phyloP scores from a whole-genome alignment of 208 protist species.

The Crithidia sp. region DNA sequence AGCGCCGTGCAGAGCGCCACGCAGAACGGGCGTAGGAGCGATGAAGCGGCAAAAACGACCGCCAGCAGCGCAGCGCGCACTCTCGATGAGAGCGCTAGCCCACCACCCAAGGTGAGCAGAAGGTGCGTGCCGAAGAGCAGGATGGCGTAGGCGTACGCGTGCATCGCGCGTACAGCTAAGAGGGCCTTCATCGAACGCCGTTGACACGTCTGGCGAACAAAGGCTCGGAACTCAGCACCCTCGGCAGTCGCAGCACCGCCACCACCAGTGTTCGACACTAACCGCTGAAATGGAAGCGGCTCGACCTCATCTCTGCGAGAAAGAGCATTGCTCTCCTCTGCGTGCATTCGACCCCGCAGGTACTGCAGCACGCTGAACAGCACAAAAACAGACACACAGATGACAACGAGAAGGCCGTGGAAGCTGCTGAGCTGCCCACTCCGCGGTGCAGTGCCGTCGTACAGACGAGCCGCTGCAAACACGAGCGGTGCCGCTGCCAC shows the following conservation, averaged over 20 bases:
- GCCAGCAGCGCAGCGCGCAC: slow-evolving; percentile 17
- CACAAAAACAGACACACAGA: not conserved
- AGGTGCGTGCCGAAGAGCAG: slow-evolving; percentile 18
- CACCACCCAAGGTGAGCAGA: slow-evolving; percentile 21
- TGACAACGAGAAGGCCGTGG: not conserved
- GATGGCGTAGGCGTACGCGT: slow-evolving; percentile 23
- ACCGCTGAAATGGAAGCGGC: no score
- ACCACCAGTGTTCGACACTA: no score
- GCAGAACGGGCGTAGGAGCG: slow-evolving; percentile 11
- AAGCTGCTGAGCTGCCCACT: not conserved
- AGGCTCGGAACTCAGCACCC: slow-evolving; percentile 27
- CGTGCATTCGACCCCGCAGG: not conserved
- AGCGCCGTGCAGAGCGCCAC: not conserved
- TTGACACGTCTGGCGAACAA: slow-evolving; percentile 52
- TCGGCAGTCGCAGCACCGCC: not conserved
- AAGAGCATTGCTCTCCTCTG: not conserved
- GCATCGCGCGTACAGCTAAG: slow-evolving; percentile 37
- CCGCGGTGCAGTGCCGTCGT: slow-evolving; percentile 16
- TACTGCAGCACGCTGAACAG: slow-evolving; percentile 6
- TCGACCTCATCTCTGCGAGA: not conserved
- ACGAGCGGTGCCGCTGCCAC: not conserved
- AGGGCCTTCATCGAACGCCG: slow-evolving; percentile 62
- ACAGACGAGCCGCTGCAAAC: slow-evolving; percentile 16
- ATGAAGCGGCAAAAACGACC: slow-evolving; percentile 10
- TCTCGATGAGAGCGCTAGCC: slow-evolving; percentile 7